A percentile compares a stretch with the other conserved stretches of the same genome.
phyloP scores from a whole-genome alignment of 305 asterid genomes.

The Solanum hybrid region DNA sequence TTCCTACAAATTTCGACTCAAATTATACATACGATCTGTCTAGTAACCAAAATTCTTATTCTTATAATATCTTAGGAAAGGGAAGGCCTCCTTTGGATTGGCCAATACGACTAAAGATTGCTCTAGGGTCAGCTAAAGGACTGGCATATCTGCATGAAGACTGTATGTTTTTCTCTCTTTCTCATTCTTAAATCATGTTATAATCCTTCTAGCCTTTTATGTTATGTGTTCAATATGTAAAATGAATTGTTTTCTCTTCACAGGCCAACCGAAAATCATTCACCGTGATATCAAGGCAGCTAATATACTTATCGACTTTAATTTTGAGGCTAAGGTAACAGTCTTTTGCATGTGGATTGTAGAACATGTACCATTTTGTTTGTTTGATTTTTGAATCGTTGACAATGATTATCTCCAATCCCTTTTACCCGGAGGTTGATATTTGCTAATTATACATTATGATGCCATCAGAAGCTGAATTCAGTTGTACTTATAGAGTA shows the following conservation, averaged over 20 bases:
- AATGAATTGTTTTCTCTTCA: background rate
- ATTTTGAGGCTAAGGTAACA: conserved; percentile 69
- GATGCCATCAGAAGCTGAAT: background rate
- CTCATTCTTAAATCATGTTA: background rate
- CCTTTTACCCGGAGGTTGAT: background rate
- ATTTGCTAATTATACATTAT: background rate
- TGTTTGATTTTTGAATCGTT: background rate
- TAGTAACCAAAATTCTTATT: background rate
- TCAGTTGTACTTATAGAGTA: background rate
- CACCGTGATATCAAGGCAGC: conserved; percentile 78
- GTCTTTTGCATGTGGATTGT: background rate
- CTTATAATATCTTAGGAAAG: conserved; percentile 23
- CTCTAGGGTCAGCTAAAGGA: conserved; percentile 66
- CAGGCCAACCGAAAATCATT: conserved; percentile 80
- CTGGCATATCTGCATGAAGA: conserved; percentile 69
- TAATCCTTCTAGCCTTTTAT: background rate
- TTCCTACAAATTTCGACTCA: background rate
- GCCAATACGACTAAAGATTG: conserved; percentile 47
- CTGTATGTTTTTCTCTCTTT: conserved; percentile 31
- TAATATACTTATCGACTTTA: conserved; percentile 60
- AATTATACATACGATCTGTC: background rate
- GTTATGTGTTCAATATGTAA: background rate
- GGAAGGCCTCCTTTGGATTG: conserved; percentile 68
- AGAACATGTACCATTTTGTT: background rate
- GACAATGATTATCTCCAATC: background rate